Evolutionary conservation across 768 basidiomycete genomes (phyloP).

Genomic region (Mycena floridula): DNA sequence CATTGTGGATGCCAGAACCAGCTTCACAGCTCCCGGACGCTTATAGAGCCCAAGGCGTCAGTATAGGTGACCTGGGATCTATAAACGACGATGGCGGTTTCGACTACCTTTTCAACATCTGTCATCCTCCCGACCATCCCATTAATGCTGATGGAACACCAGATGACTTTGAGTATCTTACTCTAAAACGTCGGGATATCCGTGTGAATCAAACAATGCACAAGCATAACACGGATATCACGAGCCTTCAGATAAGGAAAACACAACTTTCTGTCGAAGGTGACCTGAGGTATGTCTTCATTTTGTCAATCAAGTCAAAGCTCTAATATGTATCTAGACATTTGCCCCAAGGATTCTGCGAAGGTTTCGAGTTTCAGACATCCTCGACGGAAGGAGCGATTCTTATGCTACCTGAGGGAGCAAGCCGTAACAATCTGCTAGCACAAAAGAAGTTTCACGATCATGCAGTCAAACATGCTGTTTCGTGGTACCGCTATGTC

Average conservation of each 20-base stretch:
- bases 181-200: background rate
- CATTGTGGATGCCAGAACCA: background rate
- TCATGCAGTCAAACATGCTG: background rate
- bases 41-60: background rate
- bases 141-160: background rate
- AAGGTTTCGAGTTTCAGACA: slow-evolving; percentile 1
- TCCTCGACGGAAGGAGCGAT: slow-evolving; percentile 21
- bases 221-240: background rate
- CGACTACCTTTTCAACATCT: background rate
- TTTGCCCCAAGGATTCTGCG: background rate
- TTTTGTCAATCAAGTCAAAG: no score
- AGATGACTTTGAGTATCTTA: background rate
- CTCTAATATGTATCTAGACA: no score
- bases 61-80: background rate
- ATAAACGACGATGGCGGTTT: background rate
- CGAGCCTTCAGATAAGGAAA: background rate
- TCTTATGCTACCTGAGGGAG: background rate
- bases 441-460: background rate
- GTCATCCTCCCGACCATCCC: background rate
- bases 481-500: background rate
- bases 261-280: no score
- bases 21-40: background rate
- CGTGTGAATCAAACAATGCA: background rate
- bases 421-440: background rate
- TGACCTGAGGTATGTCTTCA: no score